A percentile compares a stretch with the other conserved stretches of the same genome.
phyloP scores from a whole-genome alignment of 2,329 filamentous ascomycete species.

The Aspergillus udagawae region DNA sequence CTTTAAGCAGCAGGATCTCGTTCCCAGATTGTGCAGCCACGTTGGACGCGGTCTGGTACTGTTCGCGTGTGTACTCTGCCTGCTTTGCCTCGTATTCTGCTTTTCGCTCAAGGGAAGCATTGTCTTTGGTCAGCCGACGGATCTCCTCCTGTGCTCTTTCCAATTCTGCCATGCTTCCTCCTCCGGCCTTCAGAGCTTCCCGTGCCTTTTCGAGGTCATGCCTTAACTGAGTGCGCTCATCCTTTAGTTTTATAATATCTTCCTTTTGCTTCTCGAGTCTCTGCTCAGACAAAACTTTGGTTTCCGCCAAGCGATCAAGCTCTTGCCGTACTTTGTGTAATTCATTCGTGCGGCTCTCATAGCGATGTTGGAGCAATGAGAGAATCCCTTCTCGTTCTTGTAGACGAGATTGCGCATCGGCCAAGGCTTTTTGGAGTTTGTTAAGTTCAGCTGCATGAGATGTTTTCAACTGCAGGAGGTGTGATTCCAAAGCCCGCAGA shows the following conservation, averaged over 20 bases:
- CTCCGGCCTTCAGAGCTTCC: conserved; percentile 36
- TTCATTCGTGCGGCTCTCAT: conserved; percentile 39
- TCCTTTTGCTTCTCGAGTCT: conserved; percentile 33
- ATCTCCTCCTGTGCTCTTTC: conserved; percentile 40
- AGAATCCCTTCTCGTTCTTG: conserved; percentile 32
- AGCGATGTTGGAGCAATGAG: conserved; percentile 40
- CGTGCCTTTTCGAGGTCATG: conserved; percentile 39
- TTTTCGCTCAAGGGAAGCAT: conserved; percentile 32
- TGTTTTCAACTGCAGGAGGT: conserved; percentile 28
- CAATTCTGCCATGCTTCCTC: conserved; percentile 38
- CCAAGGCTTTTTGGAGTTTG: conserved; percentile 25
- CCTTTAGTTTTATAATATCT: conserved; percentile 38
- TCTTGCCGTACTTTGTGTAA: conserved; percentile 36
- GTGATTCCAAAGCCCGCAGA: conserved; percentile 25
- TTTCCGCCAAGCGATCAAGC: conserved; percentile 29
- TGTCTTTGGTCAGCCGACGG: conserved; percentile 33
- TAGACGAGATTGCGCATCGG: conserved; percentile 23
- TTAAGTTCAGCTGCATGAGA: conserved; percentile 29
- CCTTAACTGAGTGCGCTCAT: conserved; percentile 35
- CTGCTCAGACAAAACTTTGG: conserved; percentile 26
- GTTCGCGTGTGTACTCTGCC: conserved; percentile 43
- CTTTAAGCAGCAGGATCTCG: conserved; percentile 35
- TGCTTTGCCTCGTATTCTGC: conserved; percentile 41
- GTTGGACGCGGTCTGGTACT: conserved; percentile 46
- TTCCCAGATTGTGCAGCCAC: conserved; percentile 39